Conservation (phyloP, 2,329 filamentous ascomycete genomes). For the Chalaropsis ovoidea region DNA sequence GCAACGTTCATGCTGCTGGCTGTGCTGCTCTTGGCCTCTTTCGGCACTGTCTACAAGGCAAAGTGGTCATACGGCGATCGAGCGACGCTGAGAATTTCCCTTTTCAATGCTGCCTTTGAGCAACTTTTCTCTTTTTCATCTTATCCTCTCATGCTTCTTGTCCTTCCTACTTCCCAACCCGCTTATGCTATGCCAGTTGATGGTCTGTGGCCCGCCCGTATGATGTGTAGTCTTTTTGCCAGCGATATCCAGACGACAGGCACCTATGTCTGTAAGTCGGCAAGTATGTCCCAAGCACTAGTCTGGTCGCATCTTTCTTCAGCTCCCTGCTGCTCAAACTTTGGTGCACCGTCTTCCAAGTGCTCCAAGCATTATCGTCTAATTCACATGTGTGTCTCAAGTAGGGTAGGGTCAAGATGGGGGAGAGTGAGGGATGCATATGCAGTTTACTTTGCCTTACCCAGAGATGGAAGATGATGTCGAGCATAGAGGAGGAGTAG, state of each 20-base stretch:
- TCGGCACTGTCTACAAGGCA: background rate
- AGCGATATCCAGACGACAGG: background rate
- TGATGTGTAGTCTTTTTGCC: background rate
- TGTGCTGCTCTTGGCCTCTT: background rate
- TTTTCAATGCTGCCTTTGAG: background rate
- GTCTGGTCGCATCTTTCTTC: background rate
- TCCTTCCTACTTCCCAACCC: background rate
- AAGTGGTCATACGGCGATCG: background rate
- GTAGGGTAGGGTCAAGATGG: background rate
- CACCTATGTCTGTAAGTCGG: no score
- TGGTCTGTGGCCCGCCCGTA: background rate
- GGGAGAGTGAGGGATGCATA: background rate
- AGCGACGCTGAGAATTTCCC: background rate
- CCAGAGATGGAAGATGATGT: background rate
- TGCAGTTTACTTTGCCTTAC: background rate
- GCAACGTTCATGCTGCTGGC: background rate
- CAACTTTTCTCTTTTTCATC: background rate
- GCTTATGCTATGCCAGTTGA: background rate
- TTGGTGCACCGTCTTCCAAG: background rate
- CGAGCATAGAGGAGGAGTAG: background rate
- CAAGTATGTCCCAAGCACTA: background rate
- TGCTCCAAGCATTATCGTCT: background rate
- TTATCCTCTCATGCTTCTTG: background rate
- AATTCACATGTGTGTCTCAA: conserved; percentile 1
- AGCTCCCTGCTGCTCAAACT: background rate